A percentile compares a stretch with the other conserved stretches of the same genome.
Conservation (phyloP, 768 basidiomycete genomes). For the Pleurotus sapidus region DNA sequence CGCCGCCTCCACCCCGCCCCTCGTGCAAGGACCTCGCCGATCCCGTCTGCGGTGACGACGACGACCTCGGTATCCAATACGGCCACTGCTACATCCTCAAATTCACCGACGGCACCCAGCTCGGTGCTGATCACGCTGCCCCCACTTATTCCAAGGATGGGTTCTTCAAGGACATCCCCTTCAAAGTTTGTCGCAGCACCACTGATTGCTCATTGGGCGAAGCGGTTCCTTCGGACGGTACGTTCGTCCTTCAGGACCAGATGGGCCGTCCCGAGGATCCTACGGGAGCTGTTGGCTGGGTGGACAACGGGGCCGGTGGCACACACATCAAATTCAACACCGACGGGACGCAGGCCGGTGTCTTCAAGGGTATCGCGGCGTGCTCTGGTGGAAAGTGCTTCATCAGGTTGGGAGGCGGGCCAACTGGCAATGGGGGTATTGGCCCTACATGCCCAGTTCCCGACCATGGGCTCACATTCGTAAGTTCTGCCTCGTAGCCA, state of each 20-base stretch:
- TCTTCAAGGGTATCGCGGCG: not conserved
- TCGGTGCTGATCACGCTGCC: conserved; percentile 1
- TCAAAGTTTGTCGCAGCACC: conserved; percentile 4
- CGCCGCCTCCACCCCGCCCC: not conserved
- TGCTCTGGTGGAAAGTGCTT: not conserved
- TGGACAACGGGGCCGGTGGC: not conserved
- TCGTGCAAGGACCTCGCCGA: conserved; percentile 3
- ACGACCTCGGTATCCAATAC: conserved; percentile 1
- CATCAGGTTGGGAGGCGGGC: conserved; percentile 1
- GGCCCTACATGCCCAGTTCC: conserved; percentile 1
- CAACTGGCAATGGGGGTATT: not conserved
- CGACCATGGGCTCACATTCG: not conserved
- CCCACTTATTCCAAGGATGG: conserved; percentile 1
- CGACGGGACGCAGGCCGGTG: not conserved
- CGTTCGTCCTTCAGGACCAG: conserved; percentile 1
- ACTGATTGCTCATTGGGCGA: conserved; percentile 1
- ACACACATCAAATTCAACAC: not conserved
- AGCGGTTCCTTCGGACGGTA: not conserved
- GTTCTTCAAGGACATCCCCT: conserved; percentile 4
- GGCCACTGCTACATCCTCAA: conserved; percentile 8
- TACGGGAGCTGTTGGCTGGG: not conserved
- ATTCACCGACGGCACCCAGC: conserved; percentile 6
- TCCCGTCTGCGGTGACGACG: not conserved
- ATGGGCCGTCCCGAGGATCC: not conserved
- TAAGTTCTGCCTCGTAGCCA: not conserved